Evolutionary conservation across 805 yeast genomes (phyloP).

Genomic region (Torulaspora franciscae): DNA sequence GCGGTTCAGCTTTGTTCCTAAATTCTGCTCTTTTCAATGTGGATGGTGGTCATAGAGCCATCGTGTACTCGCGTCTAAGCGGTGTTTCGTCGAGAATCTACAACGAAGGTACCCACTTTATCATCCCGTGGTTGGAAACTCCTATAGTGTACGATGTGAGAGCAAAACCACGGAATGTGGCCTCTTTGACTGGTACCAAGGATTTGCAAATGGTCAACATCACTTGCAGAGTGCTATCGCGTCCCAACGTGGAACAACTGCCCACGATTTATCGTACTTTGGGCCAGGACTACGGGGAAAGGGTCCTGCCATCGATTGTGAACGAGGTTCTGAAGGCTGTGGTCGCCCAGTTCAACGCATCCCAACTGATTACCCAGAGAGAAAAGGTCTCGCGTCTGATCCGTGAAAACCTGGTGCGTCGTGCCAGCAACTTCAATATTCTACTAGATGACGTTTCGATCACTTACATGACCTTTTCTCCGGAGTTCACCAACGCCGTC

Average conservation of each 20-base stretch:
- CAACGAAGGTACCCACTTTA: slow-evolving; percentile 91
- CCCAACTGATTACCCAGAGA: slow-evolving; percentile 98
- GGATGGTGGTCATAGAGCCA: slow-evolving; percentile 99
- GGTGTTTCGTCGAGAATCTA: slow-evolving; percentile 83
- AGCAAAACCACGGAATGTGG: slow-evolving; percentile 94
- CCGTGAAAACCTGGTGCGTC: slow-evolving; percentile 82
- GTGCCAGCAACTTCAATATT: slow-evolving; percentile 87
- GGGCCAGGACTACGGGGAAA: slow-evolving; percentile 93
- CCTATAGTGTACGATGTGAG: slow-evolving; percentile 92
- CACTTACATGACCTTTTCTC: slow-evolving; percentile 95
- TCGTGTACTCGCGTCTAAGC: slow-evolving; percentile 78
- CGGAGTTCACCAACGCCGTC: slow-evolving; percentile 95
- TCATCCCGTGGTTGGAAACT: slow-evolving; percentile 90
- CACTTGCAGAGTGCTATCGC: slow-evolving; percentile 94
- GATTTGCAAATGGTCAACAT: slow-evolving; percentile 98
- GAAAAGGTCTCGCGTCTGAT: slow-evolving; percentile 90
- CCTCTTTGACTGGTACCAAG: slow-evolving; percentile 95
- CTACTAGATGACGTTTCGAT: slow-evolving; percentile 91
- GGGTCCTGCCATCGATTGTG: slow-evolving; percentile 95
- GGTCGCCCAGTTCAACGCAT: slow-evolving; percentile 97
- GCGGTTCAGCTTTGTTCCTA: slow-evolving; percentile 50
- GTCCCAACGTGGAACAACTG: slow-evolving; percentile 73
- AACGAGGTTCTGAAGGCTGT: slow-evolving; percentile 95
- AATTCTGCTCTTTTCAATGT: slow-evolving; percentile 71
- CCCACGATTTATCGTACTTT: slow-evolving; percentile 87